Percentiles rank a stretch among this genome's conserved stretches.
These are phyloP conservation scores for Neopestalotiopsis rosae DNA, from an alignment of 2,329 filamentous ascomycete species.

Conservation along the genomic window DNA sequence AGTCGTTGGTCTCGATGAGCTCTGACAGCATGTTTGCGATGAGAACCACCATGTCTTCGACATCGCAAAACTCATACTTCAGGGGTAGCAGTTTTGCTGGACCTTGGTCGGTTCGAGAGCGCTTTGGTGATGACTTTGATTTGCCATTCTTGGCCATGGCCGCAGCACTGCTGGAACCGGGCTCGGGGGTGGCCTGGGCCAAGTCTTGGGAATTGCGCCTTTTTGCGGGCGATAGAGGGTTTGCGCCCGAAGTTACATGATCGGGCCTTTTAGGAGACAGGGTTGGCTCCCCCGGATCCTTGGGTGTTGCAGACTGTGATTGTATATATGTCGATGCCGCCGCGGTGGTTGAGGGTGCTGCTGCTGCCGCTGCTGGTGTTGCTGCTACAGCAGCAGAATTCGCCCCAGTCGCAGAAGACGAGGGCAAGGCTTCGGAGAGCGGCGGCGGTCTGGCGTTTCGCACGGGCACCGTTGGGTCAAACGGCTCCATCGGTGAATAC, in stretches of 20 bases:
- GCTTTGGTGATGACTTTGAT: slow-evolving; percentile 50
- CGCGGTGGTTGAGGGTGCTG: slow-evolving; percentile 2
- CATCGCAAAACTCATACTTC: slow-evolving; percentile 80
- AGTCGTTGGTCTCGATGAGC: slow-evolving; percentile 91
- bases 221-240: slow-evolving; percentile 44
- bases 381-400: slow-evolving; percentile 6
- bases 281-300: slow-evolving; percentile 30
- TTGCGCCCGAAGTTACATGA: slow-evolving; percentile 19
- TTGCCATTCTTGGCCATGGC: neutral
- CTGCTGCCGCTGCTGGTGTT: neutral
- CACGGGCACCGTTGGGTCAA: slow-evolving; percentile 43
- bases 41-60: slow-evolving; percentile 86
- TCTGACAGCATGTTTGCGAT: slow-evolving; percentile 97
- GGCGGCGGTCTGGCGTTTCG: slow-evolving; percentile 32
- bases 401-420: slow-evolving; percentile 20
- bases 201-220: slow-evolving; percentile 50
- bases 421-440: slow-evolving; percentile 11
- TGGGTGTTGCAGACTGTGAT: slow-evolving; percentile 26
- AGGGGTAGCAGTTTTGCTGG: slow-evolving; percentile 68
- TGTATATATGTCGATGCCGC: slow-evolving; percentile 12
- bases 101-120: slow-evolving; percentile 54
- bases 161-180: neutral
- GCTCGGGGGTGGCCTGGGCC: slow-evolving; percentile 21
- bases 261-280: slow-evolving; percentile 26
- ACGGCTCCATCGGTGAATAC: slow-evolving; percentile 54